Evolutionary conservation across 805 yeast genomes (phyloP).

Genomic region (Starmera pachycereana): DNA sequence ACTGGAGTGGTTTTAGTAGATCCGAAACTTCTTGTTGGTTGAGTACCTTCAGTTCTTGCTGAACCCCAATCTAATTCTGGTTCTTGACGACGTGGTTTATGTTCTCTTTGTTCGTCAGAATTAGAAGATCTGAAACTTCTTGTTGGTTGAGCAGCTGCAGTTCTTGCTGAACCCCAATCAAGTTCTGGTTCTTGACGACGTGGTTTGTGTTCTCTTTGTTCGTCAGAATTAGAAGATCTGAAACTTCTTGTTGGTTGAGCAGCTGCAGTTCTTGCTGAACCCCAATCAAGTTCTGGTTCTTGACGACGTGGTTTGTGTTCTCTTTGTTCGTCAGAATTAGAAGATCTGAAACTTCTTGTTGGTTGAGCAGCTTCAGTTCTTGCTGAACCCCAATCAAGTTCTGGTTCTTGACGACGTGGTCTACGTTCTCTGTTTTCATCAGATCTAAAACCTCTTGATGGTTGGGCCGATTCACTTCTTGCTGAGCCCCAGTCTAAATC

Average conservation of each 20-base stretch:
- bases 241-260: conserved; percentile 24
- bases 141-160: conserved; percentile 22
- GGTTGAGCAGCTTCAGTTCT: conserved; percentile 21
- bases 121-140: conserved; percentile 18
- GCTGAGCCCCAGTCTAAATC: conserved; percentile 37
- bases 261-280: conserved; percentile 18
- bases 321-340: conserved; percentile 21
- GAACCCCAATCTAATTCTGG: conserved; percentile 38
- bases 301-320: conserved; percentile 29
- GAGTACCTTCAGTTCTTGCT: conserved; percentile 19
- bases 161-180: conserved; percentile 34
- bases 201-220: conserved; percentile 22
- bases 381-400: conserved; percentile 36
- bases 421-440: conserved; percentile 21
- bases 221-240: conserved; percentile 19
- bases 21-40: conserved; percentile 25
- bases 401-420: conserved; percentile 32
- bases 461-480: conserved; percentile 28
- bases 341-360: conserved; percentile 22
- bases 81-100: conserved; percentile 31
- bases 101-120: conserved; percentile 23
- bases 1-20: conserved; percentile 11
- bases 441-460: conserved; percentile 19
- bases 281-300: conserved; percentile 40
- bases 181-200: conserved; percentile 34